A percentile compares a stretch with the other conserved stretches of the same genome.
Evolutionary conservation across 176 grass and related monocot genomes (phyloP).

Genomic region (Carex myosuroides): DNA sequence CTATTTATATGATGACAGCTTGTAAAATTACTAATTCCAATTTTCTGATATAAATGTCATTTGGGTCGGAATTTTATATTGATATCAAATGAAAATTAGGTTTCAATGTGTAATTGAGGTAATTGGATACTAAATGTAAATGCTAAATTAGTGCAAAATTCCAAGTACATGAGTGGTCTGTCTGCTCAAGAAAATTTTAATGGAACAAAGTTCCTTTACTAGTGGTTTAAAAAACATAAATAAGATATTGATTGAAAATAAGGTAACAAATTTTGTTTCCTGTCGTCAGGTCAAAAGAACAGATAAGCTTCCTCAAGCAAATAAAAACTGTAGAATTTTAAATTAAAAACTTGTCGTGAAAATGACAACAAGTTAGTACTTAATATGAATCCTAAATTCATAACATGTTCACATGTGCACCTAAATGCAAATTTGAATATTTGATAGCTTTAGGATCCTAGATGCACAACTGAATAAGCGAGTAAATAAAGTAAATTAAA

Average conservation of each 20-base stretch:
- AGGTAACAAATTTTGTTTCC: neutral
- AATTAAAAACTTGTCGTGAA: neutral
- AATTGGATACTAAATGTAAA: neutral
- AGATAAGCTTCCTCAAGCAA: neutral
- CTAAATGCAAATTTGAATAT: neutral
- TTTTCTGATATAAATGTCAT: neutral
- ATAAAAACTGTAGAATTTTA: neutral
- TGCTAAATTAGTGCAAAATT: neutral
- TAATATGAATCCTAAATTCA: neutral
- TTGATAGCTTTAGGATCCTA: neutral
- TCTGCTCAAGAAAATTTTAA: neutral
- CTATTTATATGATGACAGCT: neutral
- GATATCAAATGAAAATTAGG: neutral
- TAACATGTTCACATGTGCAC: neutral
- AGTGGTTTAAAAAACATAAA: neutral
- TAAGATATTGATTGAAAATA: neutral
- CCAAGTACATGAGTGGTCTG: neutral
- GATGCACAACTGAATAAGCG: neutral
- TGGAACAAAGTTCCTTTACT: neutral
- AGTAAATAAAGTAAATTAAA: neutral
- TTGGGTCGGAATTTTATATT: neutral
- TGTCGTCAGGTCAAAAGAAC: neutral
- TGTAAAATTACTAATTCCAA: neutral
- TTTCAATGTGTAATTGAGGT: neutral
- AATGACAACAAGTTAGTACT: neutral